phyloP scores from a whole-genome alignment of 768 basidiomycete species.

The Brasilioporus rufonigricans region DNA sequence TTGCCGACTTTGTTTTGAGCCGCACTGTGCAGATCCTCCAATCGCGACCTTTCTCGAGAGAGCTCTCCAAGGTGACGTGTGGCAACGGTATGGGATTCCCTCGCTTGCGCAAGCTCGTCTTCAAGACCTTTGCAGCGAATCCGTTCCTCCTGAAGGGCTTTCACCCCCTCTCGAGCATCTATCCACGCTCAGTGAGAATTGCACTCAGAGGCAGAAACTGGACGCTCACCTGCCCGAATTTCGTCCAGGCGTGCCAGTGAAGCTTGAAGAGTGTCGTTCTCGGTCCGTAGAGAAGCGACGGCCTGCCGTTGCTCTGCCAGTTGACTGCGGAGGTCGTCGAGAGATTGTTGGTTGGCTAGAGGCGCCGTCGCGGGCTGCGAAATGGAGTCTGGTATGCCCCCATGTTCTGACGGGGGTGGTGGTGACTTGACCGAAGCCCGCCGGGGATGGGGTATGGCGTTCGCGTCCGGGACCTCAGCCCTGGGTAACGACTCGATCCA shows the following conservation, averaged over 20 bases:
- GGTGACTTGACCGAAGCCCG: conserved; percentile 15
- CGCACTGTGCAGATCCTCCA: conserved; percentile 14
- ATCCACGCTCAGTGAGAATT: not conserved
- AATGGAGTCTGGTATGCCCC: conserved; percentile 1
- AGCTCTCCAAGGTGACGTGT: conserved; percentile 18
- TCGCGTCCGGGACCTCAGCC: conserved; percentile 31
- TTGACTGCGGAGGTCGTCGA: conserved; percentile 14
- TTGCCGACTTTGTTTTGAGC: conserved; percentile 16
- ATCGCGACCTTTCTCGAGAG: conserved; percentile 22
- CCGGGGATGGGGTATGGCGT: conserved; percentile 29
- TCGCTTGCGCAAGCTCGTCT: conserved; percentile 19
- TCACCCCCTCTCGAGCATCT: conserved; percentile 18
- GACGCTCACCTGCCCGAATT: conserved; percentile 30
- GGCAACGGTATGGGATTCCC: conserved; percentile 3
- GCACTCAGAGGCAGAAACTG: not conserved
- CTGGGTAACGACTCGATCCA: conserved; percentile 65
- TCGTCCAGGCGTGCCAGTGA: conserved; percentile 31
- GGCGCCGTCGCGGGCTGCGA: conserved; percentile 1
- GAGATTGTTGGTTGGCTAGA: not conserved
- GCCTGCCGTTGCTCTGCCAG: conserved; percentile 19
- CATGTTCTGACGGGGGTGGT: conserved; percentile 14
- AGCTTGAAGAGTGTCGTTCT: conserved; percentile 27
- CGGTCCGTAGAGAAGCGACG: conserved; percentile 22
- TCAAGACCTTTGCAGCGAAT: conserved; percentile 19
- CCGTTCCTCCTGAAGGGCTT: conserved; percentile 20